These are phyloP conservation scores for Aspergillus kassunensis DNA, from an alignment of 495 filamentous ascomycete genomes.

Conservation along the genomic window DNA sequence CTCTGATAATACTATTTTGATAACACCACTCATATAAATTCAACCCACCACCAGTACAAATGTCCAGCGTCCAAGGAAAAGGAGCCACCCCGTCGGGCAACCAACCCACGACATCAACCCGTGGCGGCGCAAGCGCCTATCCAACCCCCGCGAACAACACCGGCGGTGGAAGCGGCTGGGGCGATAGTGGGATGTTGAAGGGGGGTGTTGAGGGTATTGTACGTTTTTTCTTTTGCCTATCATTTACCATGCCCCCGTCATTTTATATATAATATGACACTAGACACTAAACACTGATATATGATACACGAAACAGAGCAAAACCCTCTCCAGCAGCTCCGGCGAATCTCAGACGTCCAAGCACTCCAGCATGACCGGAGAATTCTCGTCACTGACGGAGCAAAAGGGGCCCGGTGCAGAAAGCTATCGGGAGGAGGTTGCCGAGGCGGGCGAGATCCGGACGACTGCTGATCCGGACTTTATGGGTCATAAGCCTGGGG, in stretches of 20 bases:
- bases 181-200: slow-evolving; percentile 1
- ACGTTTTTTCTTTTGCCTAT: neutral
- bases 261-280: no score
- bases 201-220: slow-evolving; percentile 3
- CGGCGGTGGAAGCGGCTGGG: slow-evolving; percentile 1
- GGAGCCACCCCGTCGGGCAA: neutral
- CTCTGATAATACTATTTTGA: no score
- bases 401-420: neutral
- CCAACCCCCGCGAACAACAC: slow-evolving; percentile 6
- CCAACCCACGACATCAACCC: slow-evolving; percentile 4
- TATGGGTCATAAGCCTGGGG: slow-evolving; percentile 4
- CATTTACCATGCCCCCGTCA: no score
- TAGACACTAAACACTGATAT: no score
- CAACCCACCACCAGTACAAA: neutral
- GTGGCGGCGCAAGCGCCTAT: slow-evolving; percentile 4
- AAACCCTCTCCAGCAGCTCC: neutral
- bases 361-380: neutral
- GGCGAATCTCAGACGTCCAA: neutral
- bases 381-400: neutral
- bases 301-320: neutral
- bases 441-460: neutral
- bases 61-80: neutral
- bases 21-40: no score
- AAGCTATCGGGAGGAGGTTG: neutral
- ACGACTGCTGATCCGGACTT: neutral